These are phyloP conservation scores for Metschnikowia borealis DNA, from an alignment of 805 yeast genomes.

Conservation along the genomic window DNA sequence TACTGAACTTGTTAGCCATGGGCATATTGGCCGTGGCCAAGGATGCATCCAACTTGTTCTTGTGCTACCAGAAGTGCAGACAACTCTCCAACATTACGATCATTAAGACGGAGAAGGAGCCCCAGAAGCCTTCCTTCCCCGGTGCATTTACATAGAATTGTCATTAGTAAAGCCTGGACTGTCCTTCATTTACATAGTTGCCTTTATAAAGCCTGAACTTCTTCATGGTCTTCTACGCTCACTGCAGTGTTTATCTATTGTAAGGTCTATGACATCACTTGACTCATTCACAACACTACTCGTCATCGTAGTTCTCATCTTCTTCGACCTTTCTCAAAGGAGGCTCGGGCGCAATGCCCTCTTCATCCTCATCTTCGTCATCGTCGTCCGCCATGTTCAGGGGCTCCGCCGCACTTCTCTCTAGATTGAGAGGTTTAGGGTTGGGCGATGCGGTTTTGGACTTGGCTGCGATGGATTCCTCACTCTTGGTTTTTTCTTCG, in stretches of 20 bases:
- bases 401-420: constrained; percentile 3
- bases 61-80: constrained; percentile 26
- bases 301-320: constrained; percentile 46
- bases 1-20: constrained; percentile 32
- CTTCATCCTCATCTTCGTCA: constrained; percentile 29
- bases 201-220: too few species aligned
- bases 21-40: constrained; percentile 31
- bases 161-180: too few species aligned
- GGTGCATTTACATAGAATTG: background rate
- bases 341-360: constrained; percentile 33
- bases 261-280: background rate
- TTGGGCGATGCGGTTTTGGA: constrained; percentile 1
- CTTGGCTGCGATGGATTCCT: background rate
- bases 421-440: background rate
- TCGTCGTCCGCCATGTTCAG: constrained; percentile 13
- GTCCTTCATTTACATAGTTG: too few species aligned
- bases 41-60: constrained; percentile 28
- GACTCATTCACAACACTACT: constrained; percentile 15
- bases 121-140: background rate
- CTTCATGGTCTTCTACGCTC: too few species aligned
- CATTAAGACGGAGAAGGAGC: constrained; percentile 7
- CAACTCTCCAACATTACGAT: constrained; percentile 28
- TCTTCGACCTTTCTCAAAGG: constrained; percentile 45
- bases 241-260: background rate
- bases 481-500: background rate